Percentiles rank a stretch among this genome's conserved stretches.
Conservation (phyloP, 1,139 yeast species). For the Sugiyamaella neomexicana region DNA sequence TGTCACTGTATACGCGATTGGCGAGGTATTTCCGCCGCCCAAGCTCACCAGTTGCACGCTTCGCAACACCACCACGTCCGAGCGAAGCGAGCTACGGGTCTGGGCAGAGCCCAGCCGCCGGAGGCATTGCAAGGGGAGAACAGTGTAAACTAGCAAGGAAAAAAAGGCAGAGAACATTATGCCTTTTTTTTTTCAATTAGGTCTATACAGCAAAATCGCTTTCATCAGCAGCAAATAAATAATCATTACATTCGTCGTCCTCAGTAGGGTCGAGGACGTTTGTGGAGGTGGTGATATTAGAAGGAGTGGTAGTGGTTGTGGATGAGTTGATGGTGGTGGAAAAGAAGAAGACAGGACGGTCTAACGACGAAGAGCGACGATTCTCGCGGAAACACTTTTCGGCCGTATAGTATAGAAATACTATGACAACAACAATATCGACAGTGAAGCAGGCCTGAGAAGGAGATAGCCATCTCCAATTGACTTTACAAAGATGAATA, state of each 20-base stretch:
- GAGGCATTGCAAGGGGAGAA: background rate
- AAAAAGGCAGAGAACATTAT: background rate
- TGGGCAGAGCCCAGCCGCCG: constrained; percentile 15
- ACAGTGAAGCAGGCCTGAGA: constrained; percentile 13
- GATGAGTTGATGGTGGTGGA: background rate
- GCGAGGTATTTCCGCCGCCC: no score
- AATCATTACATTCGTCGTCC: constrained; percentile 15
- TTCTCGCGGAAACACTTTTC: constrained; percentile 7
- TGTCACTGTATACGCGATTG: no score
- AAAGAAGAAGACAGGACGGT: background rate
- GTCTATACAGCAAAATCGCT: constrained; percentile 7
- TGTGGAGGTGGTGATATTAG: background rate
- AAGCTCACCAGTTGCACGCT: background rate
- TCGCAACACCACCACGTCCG: background rate
- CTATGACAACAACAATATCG: constrained; percentile 10
- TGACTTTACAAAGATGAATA: constrained; percentile 13
- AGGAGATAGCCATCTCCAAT: constrained; percentile 14
- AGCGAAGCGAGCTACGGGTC: constrained; percentile 7
- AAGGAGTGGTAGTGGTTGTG: background rate
- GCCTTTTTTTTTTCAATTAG: no score
- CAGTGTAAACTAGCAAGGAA: background rate
- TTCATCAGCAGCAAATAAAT: constrained; percentile 15
- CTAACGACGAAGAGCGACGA: background rate
- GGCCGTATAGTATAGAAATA: constrained; percentile 16
- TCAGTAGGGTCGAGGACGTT: constrained; percentile 1